Percentiles rank a stretch among this genome's conserved stretches.
phyloP scores from a whole-genome alignment of 2,329 filamentous ascomycete genomes.

The Colletotrichum liriopes region DNA sequence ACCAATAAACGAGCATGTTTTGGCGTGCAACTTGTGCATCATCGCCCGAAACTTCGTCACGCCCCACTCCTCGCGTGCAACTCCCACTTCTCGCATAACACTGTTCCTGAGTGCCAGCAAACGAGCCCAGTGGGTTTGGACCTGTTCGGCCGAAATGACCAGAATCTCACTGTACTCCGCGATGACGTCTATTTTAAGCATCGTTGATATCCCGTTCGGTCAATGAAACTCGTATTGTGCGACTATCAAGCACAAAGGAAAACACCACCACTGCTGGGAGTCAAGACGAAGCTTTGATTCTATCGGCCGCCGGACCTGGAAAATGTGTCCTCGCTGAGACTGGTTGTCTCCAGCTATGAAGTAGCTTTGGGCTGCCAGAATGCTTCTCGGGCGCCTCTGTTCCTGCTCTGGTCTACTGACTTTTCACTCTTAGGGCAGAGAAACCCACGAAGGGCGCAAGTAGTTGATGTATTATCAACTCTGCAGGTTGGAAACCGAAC shows the following conservation, averaged over 20 bases:
- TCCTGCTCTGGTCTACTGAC: neutral
- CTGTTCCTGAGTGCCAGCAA: too few species aligned
- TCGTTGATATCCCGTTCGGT: neutral
- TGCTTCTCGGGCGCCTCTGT: neutral
- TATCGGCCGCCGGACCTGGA: neutral
- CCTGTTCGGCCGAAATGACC: neutral
- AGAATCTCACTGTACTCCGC: neutral
- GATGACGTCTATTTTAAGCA: neutral
- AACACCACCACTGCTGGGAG: neutral
- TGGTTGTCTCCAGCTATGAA: neutral
- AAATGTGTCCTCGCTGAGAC: neutral
- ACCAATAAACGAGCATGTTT: conserved; percentile 4
- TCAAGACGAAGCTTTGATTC: neutral
- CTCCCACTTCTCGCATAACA: conserved; percentile 9
- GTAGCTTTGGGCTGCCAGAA: neutral
- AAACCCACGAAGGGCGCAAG: too few species aligned
- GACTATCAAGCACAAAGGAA: neutral
- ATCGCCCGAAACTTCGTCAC: conserved; percentile 9
- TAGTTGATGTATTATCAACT: too few species aligned
- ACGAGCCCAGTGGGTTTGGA: too few species aligned
- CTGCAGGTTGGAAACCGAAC: neutral
- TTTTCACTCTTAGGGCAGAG: too few species aligned
- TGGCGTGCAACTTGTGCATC: neutral
- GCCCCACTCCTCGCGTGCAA: conserved; percentile 22
- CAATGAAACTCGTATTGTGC: too few species aligned